Evolutionary conservation across 2,329 filamentous ascomycete genomes (phyloP), one percentile per base, ranked within the genome.

Genomic region (Xylaria polymorpha): DNA sequence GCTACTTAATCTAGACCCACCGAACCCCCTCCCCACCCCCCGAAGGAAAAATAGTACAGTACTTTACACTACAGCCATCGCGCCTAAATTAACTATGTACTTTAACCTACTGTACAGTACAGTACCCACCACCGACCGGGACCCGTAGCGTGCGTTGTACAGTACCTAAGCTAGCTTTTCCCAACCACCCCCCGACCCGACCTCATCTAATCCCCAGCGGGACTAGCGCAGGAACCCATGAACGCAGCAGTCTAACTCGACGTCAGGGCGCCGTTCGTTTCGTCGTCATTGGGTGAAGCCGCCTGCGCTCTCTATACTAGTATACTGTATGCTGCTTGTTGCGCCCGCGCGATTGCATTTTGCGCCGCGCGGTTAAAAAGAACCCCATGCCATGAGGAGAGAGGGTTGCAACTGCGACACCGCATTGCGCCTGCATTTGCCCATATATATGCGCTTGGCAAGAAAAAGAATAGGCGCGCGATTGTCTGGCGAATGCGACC

Each of bases 161-260:
- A 29, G 25, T 29, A 29, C 25, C 2, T 18, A 9, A 14, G 1
- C 18, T 35, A 53, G 22, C 22, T 18, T 12, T 29, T 2, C 18
- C 15, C 41, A 44, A 20, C 35, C n/a, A n/a, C n/a, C n/a, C n/a
- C n/a, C n/a, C n/a, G n/a, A n/a, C n/a, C n/a, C n/a, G n/a, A n/a
- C 32, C 18, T 29, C 10, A 37, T n/a, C n/a, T 35, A 41, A 35
- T 25, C 12, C 53, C 2, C 37, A 57, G 37, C n/a, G 4, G 22
- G 55, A 29, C 55, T 68, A 70, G 68, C 65, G 61, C 61, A 59
- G 55, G 53, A 61, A 67, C 35, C 55, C 60, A 39, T 39, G 44
- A 64, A 64, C 60, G 37, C 65, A 64, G 37, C 65, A 64, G 68
- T 68, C 68, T 70, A 70, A 70, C 61, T 70, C 65, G 46, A 70